Percentiles rank a stretch among this genome's conserved stretches.
Conservation (phyloP, 345 rosid genomes). For the Mercurialis annua region DNA sequence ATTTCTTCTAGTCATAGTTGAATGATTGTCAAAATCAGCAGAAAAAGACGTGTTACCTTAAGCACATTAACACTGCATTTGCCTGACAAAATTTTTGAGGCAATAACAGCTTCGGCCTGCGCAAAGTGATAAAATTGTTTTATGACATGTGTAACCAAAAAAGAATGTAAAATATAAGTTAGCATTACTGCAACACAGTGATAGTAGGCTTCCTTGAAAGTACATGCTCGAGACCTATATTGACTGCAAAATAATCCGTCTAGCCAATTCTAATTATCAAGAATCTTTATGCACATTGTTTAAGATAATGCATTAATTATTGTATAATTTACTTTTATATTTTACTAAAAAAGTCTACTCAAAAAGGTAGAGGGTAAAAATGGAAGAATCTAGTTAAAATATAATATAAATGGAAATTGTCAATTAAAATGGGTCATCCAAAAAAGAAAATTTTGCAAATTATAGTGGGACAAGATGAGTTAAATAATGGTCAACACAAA, state of each 20-base stretch:
- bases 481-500: too few species aligned
- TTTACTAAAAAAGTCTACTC: too few species aligned
- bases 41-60: slow-evolving; percentile 42
- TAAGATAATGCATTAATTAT: too few species aligned
- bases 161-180: neutral
- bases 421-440: too few species aligned
- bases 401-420: too few species aligned
- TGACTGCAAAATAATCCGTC: neutral
- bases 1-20: slow-evolving; percentile 18
- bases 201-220: neutral
- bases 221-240: neutral
- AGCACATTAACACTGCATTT: slow-evolving; percentile 49
- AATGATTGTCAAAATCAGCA: neutral
- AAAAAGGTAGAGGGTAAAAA: too few species aligned
- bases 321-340: too few species aligned
- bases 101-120: slow-evolving; percentile 72
- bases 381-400: too few species aligned
- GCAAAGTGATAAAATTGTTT: slow-evolving; percentile 5
- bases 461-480: too few species aligned
- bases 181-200: neutral
- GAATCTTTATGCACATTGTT: too few species aligned
- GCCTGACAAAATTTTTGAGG: slow-evolving; percentile 57
- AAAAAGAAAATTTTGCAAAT: too few species aligned
- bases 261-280: too few species aligned
- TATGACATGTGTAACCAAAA: neutral